A percentile compares a stretch with the other conserved stretches of the same genome.
These are phyloP conservation scores for Diatrype stigma DNA, from an alignment of 2,329 filamentous ascomycete species.

Conservation along the genomic window DNA sequence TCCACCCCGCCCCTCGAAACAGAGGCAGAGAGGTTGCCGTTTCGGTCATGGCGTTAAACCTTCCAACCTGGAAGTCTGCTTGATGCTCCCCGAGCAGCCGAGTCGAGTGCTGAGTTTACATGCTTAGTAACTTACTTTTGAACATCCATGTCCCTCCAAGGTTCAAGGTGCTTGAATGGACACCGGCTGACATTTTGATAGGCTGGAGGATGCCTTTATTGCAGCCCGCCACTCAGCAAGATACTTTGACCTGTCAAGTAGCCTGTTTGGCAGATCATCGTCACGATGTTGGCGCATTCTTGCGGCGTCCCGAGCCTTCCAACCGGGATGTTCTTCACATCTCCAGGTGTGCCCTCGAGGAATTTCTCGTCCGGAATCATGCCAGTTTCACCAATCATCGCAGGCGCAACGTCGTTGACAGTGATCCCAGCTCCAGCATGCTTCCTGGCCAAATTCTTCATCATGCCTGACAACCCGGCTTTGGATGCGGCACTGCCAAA, in stretches of 20 bases:
- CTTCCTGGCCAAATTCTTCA: slow-evolving; percentile 58
- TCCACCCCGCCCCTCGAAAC: too few relatives aligned
- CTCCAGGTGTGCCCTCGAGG: slow-evolving; percentile 49
- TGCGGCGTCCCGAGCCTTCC: slow-evolving; percentile 53
- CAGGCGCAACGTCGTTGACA: slow-evolving; percentile 64
- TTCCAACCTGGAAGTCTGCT: too few relatives aligned
- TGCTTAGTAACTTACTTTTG: too few relatives aligned
- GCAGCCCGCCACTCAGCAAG: slow-evolving; percentile 48
- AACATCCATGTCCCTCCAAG: too few relatives aligned
- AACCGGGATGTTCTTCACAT: slow-evolving; percentile 56
- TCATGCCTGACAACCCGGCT: slow-evolving; percentile 59
- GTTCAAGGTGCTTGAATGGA: too few relatives aligned
- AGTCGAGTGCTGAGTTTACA: too few relatives aligned
- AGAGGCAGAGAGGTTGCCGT: too few relatives aligned
- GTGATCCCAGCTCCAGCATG: slow-evolving; percentile 59
- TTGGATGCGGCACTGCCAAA: slow-evolving; percentile 47
- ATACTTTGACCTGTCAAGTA: slow-evolving; percentile 57
- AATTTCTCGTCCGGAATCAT: slow-evolving; percentile 56
- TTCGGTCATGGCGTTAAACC: too few relatives aligned
- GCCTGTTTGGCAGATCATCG: slow-evolving; percentile 57
- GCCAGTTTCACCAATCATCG: slow-evolving; percentile 62
- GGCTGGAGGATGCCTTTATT: slow-evolving; percentile 25
- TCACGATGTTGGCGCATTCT: slow-evolving; percentile 58
- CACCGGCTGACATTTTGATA: neutral
- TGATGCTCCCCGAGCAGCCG: too few relatives aligned